Evolutionary conservation across 2,329 filamentous ascomycete genomes (phyloP).

Genomic region (Penicillium crustosum): DNA sequence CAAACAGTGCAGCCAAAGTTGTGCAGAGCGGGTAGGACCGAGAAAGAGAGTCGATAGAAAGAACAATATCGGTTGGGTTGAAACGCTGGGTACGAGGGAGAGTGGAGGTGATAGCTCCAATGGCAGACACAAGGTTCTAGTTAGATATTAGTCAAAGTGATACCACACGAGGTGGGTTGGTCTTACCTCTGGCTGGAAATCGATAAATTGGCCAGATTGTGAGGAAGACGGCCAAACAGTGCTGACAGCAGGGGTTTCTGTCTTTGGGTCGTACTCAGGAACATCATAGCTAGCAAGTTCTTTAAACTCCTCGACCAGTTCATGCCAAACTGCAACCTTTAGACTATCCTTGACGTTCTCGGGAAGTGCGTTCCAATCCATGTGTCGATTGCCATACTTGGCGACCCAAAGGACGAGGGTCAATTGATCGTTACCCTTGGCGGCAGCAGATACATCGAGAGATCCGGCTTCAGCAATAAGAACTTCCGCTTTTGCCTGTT

Average conservation of each 20-base stretch:
- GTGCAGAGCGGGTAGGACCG: constrained; percentile 76
- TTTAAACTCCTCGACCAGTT: constrained; percentile 73
- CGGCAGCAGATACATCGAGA: constrained; percentile 75
- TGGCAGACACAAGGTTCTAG: constrained; percentile 81
- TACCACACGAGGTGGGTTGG: neutral
- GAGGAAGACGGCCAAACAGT: constrained; percentile 43
- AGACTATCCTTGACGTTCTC: constrained; percentile 71
- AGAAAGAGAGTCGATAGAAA: constrained; percentile 78
- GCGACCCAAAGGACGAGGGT: constrained; percentile 88
- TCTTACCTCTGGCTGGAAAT: constrained; percentile 69
- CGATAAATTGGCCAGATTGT: constrained; percentile 66
- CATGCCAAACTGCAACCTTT: constrained; percentile 89
- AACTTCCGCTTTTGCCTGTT: constrained; percentile 72
- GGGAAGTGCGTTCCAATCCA: constrained; percentile 92
- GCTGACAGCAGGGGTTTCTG: constrained; percentile 47
- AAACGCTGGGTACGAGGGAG: constrained; percentile 75
- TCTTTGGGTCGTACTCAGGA: constrained; percentile 60
- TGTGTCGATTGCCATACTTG: constrained; percentile 82
- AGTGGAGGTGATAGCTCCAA: constrained; percentile 73
- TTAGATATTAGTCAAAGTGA: neutral
- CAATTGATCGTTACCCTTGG: constrained; percentile 67
- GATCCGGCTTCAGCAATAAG: constrained; percentile 82
- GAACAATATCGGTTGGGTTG: constrained; percentile 72
- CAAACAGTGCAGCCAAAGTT: constrained; percentile 78
- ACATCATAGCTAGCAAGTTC: constrained; percentile 61